Evolutionary conservation across 441 rosid genomes (phyloP), one percentile per base, ranked within the genome.

Genomic region (Brassica balearica): DNA sequence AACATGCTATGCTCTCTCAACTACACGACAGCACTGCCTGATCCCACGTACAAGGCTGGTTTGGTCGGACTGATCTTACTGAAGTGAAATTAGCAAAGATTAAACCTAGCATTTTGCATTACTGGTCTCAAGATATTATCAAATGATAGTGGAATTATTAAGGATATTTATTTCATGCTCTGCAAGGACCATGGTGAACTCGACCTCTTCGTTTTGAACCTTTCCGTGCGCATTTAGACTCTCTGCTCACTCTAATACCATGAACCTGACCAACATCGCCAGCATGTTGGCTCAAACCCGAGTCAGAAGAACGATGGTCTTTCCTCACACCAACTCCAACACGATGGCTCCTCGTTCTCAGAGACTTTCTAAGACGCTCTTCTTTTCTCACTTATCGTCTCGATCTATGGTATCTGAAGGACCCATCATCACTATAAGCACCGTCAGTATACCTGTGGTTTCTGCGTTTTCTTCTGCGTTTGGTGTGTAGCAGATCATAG

Each of bases 221-320:
- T 81, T 90, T 86, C n/a, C 74, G 75, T 2, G 67, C 86, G 60
- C 84, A 87, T 20, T 71, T 86, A 66, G 88, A 81, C 9, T 85
- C 82, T 71, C 71, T 74, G 68, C 38, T 32, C 7, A 6, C 7
- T 1, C 38, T 32, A 32, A 88, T 63, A 20, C 77, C 81, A 69
- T 71, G 77, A 66, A 80, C 68, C 12, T n/a, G 27, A 73, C 79
- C 76, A 8, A 19, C 43, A 73, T 77, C 73, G 8, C 20, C 75
- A 5, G 34, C 62, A 68, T 79, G 81, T 69, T 51, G 74, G 9
- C 15, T 36, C 19, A 60, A 63, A 5, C 8, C 36, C 36, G 8
- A 71, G 46, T 75, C 73, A 78, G 58, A 46, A 8, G 56, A 22
- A 12, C 32, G 74, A 29, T 74, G 72, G 19, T 73, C 81, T 80